A percentile compares a stretch with the other conserved stretches of the same genome.
Evolutionary conservation across 352 stramenopile species (phyloP).

Genomic region (Pythium sp.): DNA sequence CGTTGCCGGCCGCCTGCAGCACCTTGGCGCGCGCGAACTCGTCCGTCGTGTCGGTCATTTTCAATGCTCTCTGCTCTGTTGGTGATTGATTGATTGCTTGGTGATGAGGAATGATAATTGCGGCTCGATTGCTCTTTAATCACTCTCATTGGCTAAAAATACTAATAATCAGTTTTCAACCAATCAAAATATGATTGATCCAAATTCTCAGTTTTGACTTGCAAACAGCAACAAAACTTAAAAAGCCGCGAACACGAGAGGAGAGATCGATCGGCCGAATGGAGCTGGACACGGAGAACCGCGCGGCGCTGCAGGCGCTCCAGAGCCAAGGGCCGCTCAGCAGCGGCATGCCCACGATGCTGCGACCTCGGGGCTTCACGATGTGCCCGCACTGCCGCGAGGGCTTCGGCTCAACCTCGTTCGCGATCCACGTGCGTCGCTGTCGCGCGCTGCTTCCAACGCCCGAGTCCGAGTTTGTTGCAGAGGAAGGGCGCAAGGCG

Average conservation of each 20-base stretch:
- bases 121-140: background rate
- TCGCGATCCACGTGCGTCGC: conserved; percentile 59
- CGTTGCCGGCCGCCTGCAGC: conserved; percentile 50
- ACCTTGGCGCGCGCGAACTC: conserved; percentile 19
- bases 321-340: conserved; percentile 14
- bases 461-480: conserved; percentile 20
- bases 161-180: background rate
- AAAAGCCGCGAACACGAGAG: background rate
- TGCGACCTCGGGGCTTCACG: conserved; percentile 20
- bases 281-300: conserved; percentile 32
- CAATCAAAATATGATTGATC: background rate
- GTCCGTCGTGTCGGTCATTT: background rate
- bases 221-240: background rate
- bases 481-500: conserved; percentile 17
- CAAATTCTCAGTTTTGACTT: background rate
- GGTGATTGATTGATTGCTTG: background rate
- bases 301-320: conserved; percentile 35
- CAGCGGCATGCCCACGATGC: conserved; percentile 7
- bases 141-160: background rate
- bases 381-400: conserved; percentile 56
- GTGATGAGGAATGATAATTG: conserved; percentile 4
- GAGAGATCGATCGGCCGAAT: background rate
- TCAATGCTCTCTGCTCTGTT: background rate
- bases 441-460: conserved; percentile 46
- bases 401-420: conserved; percentile 54